Evolutionary conservation across 805 yeast genomes (phyloP).

Genomic region (Candida verbasci): DNA sequence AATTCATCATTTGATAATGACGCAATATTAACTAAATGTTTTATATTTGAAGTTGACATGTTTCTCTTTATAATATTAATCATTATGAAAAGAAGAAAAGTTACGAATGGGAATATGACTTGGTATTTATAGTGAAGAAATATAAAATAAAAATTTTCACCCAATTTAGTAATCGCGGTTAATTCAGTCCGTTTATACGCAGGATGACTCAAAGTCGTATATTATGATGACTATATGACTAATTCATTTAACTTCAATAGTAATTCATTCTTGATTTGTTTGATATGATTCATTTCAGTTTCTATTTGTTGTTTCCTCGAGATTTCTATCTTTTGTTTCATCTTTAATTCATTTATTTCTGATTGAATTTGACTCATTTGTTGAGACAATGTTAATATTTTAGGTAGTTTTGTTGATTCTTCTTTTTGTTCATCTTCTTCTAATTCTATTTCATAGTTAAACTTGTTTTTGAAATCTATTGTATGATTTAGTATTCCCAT

Average conservation of each 20-base stretch:
- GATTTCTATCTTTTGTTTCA: not conserved
- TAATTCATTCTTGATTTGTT: not conserved
- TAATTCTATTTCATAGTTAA: slow-evolving; percentile 5
- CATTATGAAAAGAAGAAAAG: slow-evolving; percentile 6
- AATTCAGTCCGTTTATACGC: no score
- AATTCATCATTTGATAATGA: slow-evolving; percentile 76
- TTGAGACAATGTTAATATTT: not conserved
- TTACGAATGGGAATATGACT: not conserved
- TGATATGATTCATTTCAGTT: not conserved
- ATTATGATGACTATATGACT: slow-evolving; percentile 1
- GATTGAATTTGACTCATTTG: not conserved
- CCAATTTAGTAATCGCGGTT: slow-evolving; percentile 6
- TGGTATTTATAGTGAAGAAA: not conserved
- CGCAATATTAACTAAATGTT: slow-evolving; percentile 80
- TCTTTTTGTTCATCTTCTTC: slow-evolving; percentile 8
- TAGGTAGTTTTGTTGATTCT: not conserved
- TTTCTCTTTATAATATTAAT: no score
- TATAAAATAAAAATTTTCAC: slow-evolving; percentile 6
- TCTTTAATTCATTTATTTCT: not conserved
- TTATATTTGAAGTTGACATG: no score
- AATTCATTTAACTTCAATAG: not conserved
- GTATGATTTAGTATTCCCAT: slow-evolving; percentile 1
- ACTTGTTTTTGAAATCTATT: slow-evolving; percentile 5
- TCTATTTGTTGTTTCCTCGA: not conserved
- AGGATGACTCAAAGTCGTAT: not conserved